Evolutionary conservation across 495 filamentous ascomycete species (phyloP).

Genomic region (Acidomyces sp.): DNA sequence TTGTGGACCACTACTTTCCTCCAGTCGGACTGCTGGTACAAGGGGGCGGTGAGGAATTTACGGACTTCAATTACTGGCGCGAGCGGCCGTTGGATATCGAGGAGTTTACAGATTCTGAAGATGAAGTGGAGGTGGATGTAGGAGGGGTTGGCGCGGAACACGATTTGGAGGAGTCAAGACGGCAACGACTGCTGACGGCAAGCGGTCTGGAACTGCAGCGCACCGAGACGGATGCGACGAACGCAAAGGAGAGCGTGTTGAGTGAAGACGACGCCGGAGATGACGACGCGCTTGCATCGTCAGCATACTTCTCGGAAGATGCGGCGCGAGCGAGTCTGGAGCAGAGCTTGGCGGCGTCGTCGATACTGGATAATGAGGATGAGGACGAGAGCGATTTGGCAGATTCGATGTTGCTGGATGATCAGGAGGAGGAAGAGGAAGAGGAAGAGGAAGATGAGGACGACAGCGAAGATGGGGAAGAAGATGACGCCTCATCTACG

Average conservation of each 20-base stretch:
- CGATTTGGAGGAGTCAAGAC: constrained; percentile 34
- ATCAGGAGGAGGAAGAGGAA: constrained; percentile 1
- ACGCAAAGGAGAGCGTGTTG: constrained; percentile 28
- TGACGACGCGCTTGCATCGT: constrained; percentile 17
- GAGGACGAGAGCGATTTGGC: not conserved
- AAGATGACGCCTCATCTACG: no score
- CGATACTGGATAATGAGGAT: constrained; percentile 5
- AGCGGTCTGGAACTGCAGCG: constrained; percentile 31
- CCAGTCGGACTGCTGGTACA: constrained; percentile 28
- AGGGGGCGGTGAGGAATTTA: constrained; percentile 30
- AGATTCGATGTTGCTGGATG: constrained; percentile 3
- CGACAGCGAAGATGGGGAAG: constrained; percentile 3
- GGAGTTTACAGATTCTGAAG: constrained; percentile 29
- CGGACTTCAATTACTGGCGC: constrained; percentile 35
- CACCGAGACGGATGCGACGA: constrained; percentile 30
- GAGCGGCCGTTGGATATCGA: constrained; percentile 26
- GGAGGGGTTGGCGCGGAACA: constrained; percentile 27
- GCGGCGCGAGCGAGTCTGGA: constrained; percentile 6
- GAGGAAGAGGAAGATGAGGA: constrained; percentile 6
- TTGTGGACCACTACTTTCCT: constrained; percentile 95
- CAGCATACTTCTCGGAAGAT: constrained; percentile 10
- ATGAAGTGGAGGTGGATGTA: constrained; percentile 31
- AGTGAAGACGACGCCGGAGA: constrained; percentile 23
- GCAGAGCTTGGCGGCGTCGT: not conserved
- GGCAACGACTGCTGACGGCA: no score